Base-by-base conservation (phyloP, 2,329 filamentous ascomycete genomes). In the Colletotrichum eremochloae region DNA sequence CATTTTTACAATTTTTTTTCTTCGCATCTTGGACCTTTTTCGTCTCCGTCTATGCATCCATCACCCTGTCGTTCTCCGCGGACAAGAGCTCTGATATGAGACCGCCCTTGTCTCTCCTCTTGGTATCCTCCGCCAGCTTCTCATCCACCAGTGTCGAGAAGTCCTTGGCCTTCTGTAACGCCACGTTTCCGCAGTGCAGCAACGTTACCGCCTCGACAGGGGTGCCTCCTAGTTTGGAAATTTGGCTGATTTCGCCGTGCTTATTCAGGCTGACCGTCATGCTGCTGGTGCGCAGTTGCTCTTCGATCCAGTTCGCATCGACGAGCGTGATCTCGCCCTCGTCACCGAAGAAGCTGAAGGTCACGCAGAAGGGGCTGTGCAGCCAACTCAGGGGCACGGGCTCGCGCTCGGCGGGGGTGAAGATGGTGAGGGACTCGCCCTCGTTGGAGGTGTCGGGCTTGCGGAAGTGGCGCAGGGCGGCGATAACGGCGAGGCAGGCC, bases 281-380 rank as follows among this genome's bases (percentile, higher is more conserved):
- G 81, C 92, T 91, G 68, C 90, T 92, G 50, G 92, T 88, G 29
- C 93, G 86, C 69, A 95, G 86, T 80, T 94, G 92, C 83, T 96
- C 94, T 83, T 96, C 94, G 50, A 93, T 81, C 80, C 90, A 85
- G 55, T 87, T 92, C 3, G 93, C 88, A 81, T 96, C 94, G n/a
- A 94, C 80, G 65, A 95, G 78, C 55, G 93, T 88, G 18, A 92
- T 87, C 75, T 93, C 92, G 6, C 91, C 93, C 46, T 92, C 90
- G 40, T 93, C 87, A 78, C 89, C 86, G 82, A 93, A 98, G 79
- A 95, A 96, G 77, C 91, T 94, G 82, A 97, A 97, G 0, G 95
- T 97, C 57, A 98, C 88, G 79, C 95, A 97, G 67, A 98, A 92
- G 1, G 96, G 96, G 76, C 94, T 93, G 83, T 98, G 96, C 75